Evolutionary conservation across 2,329 filamentous ascomycete species (phyloP), one percentile per base, ranked within the genome.

Genomic region (Pyrenophora teres): DNA sequence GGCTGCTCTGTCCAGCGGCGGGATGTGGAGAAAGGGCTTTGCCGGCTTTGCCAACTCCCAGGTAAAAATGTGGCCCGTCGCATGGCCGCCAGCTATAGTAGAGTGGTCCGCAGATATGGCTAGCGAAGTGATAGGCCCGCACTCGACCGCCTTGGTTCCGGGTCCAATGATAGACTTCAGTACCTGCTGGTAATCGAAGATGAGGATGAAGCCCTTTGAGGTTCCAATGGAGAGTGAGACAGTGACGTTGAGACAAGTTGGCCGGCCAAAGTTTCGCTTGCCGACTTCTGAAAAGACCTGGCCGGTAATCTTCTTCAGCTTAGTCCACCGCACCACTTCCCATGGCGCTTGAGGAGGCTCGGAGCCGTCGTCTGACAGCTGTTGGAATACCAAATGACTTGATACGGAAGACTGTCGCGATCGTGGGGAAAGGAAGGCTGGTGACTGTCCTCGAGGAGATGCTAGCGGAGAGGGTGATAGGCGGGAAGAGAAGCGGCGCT

Each of bases 261-360:
- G 92, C 35, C 87, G 83, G 23, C 94, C 95, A 78, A 97, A 97
- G 73, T 90, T 97, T 55, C 94, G 87, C 76, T 87, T 94, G 31
- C 92, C 94, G 37, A 87, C 83, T 74, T 99, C 95, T 2, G 93
- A 96, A 72, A 97, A 97, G 3, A 90, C 86, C 72, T 97, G 91
- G 0, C 85, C 86, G 19, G 91, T 92, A 56, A 99, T 84, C 72
- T 95, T 97, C 67, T 87, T 90, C 50, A 99, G 77, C 69, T 89
- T 94, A 1, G 91, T 97, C 95, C 95, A 99, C 68, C 92, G 84
- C 52, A 99, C 89, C 46, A 97, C 92, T 68, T 99, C 94, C 95
- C 94, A 99, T 2, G 94, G 94, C 4, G 90, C 86, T 47, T 90
- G 86, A 3, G 86, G 82, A 1, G 86, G 85, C 18, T 82, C 79